phyloP scores from a whole-genome alignment of 441 rosid genomes.

The Aleurites moluccanus region DNA sequence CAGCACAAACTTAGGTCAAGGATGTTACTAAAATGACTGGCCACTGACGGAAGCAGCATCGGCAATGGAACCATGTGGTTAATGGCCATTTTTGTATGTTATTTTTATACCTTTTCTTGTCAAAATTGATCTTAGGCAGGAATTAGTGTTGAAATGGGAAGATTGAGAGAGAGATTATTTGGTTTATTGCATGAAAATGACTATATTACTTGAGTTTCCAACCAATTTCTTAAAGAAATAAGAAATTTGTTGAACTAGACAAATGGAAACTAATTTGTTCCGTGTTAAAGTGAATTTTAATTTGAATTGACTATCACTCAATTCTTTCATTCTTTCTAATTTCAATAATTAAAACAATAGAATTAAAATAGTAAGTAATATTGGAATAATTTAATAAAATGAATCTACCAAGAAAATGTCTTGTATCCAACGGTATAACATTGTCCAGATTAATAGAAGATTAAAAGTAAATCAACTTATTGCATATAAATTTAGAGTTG shows the following conservation, averaged over 20 bases:
- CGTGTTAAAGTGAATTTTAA: background rate
- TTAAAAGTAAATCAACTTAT: too few species aligned
- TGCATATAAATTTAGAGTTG: too few species aligned
- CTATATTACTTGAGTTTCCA: background rate
- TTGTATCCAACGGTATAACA: too few species aligned
- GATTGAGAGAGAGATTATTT: too few species aligned
- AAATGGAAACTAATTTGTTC: background rate
- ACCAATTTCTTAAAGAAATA: background rate
- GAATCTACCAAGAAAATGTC: too few species aligned
- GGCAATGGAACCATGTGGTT: background rate
- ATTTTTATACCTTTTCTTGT: background rate
- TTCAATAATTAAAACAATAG: too few species aligned
- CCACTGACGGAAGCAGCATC: conserved; percentile 6
- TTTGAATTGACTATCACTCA: too few species aligned
- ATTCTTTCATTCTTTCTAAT: too few species aligned
- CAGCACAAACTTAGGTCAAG: background rate
- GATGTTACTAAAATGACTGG: too few species aligned
- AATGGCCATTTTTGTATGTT: background rate
- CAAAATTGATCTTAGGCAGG: background rate
- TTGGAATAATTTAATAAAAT: too few species aligned
- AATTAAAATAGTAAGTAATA: too few species aligned
- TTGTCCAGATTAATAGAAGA: too few species aligned
- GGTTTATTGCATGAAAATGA: background rate
- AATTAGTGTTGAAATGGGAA: background rate
- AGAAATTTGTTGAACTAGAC: background rate